Base-by-base conservation (phyloP, 2,329 filamentous ascomycete species). In the Fusarium tanahbumbuense region DNA sequence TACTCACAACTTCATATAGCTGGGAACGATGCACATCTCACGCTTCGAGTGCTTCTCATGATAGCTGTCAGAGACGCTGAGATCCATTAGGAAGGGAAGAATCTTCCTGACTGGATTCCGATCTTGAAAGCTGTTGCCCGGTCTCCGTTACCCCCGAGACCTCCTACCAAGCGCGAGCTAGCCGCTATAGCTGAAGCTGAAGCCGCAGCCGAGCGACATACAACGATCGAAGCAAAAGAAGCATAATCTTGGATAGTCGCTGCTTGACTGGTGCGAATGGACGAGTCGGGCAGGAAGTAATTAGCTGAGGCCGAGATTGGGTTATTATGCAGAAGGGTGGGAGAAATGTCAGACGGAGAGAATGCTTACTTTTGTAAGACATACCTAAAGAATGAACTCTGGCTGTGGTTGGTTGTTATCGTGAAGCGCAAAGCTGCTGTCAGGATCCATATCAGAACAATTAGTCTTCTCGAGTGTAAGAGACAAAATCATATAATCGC, bases 11-110 rank as follows among this genome's bases (percentile, higher is more conserved):
- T 77, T 18, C 73, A 76, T 20, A 41, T 61, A 5, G 73, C 74
- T 7, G 73, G 73, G 2, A 78, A 77, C 23, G 72, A 76, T 48
- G 74, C 75, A 11, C 70, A 74, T 27, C 71, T 74, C 10, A 60
- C 50, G 6, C 67, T 76, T 12, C 67, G 66, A 46, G 68, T 55
- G 0, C 18, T 61, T 11, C 60, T 62, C 11, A 62, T 60, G 56
- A 53, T 62, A 3, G 56, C 37, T 25, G 57, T 55, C 11, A 63
- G 16, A 44, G 60, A 63, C 23, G 48, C 34, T 2, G 57, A 62
- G 16, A 7, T 48, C 0, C 22, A 44, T 0, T 10, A 48, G 7
- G 2, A 15, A 44, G 57, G 32, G 34, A 44, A 62, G 10, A 28
- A 53, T 37, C 28, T 62, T 8, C 34, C 42, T 7, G 34, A 56